phyloP scores from a whole-genome alignment of 306 rosid genomes.

The Casuarina equisetifolia region DNA sequence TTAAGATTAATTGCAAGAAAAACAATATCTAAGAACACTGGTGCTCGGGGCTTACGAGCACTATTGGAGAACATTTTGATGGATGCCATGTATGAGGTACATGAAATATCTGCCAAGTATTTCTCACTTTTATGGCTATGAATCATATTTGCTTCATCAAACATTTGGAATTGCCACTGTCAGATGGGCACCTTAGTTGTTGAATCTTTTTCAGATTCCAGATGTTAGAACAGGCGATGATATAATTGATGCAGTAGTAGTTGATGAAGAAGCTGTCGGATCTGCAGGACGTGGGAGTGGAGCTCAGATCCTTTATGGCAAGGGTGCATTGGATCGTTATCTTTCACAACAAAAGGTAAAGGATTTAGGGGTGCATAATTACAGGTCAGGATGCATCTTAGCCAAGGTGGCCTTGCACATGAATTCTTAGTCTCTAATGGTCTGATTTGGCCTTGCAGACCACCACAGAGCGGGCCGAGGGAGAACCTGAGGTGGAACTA shows the following conservation, averaged over 20 bases:
- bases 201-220: conserved; percentile 67
- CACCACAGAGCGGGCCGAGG: conserved; percentile 32
- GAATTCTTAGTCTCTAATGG: background rate
- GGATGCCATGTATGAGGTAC: conserved; percentile 98
- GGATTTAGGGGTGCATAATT: conserved; percentile 44
- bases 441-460: conserved; percentile 33
- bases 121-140: background rate
- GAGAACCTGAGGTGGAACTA: conserved; percentile 68
- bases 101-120: conserved; percentile 13
- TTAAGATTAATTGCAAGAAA: conserved; percentile 71
- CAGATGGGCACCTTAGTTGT: background rate
- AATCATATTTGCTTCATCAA: background rate
- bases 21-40: conserved; percentile 84
- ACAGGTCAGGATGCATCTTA: conserved; percentile 9
- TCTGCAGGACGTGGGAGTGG: conserved; percentile 44
- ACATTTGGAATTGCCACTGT: background rate
- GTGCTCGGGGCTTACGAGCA: conserved; percentile 88
- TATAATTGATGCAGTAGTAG: conserved; percentile 74
- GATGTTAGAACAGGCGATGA: conserved; percentile 69
- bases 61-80: conserved; percentile 78
- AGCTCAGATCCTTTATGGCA: conserved; percentile 82
- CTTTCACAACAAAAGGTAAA: conserved; percentile 49
- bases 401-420: background rate
- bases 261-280: conserved; percentile 85
- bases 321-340: conserved; percentile 69